Conservation (phyloP, 345 rosid species). For the Viola odorata region DNA sequence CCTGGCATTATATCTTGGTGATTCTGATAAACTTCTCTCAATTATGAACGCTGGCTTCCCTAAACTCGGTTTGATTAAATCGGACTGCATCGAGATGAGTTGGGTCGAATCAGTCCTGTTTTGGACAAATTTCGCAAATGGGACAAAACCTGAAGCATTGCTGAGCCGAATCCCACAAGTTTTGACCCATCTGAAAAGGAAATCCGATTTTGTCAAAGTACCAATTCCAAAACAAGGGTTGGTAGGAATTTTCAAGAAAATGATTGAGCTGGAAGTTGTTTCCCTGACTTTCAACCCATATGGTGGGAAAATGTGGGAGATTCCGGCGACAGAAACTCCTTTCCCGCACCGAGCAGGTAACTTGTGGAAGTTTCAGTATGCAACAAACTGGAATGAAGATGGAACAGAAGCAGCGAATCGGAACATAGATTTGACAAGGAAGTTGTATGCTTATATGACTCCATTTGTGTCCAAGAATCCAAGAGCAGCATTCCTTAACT, state of each 20-base stretch:
- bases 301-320: conserved; percentile 14
- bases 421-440: conserved; percentile 12
- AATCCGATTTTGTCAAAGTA: conserved; percentile 23
- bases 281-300: conserved; percentile 11
- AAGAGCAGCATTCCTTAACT: conserved; percentile 11
- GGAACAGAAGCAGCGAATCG: conserved; percentile 3
- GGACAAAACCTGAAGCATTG: conserved; percentile 5
- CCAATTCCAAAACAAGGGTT: conserved; percentile 17
- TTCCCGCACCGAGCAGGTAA: conserved; percentile 16
- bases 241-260: conserved; percentile 18
- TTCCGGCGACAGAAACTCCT: conserved; percentile 2
- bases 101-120: conserved; percentile 13
- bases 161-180: conserved; percentile 11
- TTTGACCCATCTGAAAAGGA: conserved; percentile 10
- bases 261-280: conserved; percentile 12
- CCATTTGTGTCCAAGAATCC: conserved; percentile 11
- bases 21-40: neutral
- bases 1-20: conserved; percentile 4
- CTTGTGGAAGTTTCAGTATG: conserved; percentile 12
- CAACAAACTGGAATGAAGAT: conserved; percentile 4
- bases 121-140: conserved; percentile 16
- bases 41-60: conserved; percentile 2
- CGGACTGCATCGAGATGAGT: conserved; percentile 7
- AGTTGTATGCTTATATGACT: conserved; percentile 9
- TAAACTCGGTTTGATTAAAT: conserved; percentile 7